Evolutionary conservation across 2,329 filamentous ascomycete genomes (phyloP), one percentile per base, ranked within the genome.

Genomic region (Arthrobotrys sinensis): DNA sequence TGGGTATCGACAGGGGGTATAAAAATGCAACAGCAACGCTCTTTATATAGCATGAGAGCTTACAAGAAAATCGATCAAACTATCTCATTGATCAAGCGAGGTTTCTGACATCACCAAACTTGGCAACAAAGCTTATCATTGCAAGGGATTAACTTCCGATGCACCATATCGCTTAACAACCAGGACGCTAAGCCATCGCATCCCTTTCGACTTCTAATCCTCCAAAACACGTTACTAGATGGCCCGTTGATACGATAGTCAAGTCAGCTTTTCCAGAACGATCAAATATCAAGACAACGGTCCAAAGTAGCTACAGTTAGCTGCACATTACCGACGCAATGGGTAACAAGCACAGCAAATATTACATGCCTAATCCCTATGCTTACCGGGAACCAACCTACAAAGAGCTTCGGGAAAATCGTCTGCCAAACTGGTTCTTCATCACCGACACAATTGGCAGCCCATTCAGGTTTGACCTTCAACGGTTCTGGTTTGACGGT

Each of bases 21-120:
- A 8, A 43, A 60, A 60, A 60, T 60, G 53, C 53, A 60, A 60
- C 53, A 40, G 28, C 53, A 60, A 60, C 53, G 36, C 53, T 60
- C 16, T 24, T 60, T 19, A 24, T 52, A 5, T 52, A 16, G 40
- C 11, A n/a, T 38, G 3, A 28, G 4, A 28, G 40, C 14, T 5
- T 7, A 1, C 1, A 12, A 6, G 40, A 16, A 45, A 45, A 45
- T 32, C 48, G 48, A 52, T 28, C 48, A 32, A 52, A 32, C 24
- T 19, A n/a, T 32, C 48, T 52, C 24, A 52, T 52, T 10, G 7
- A 14, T 32, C 48, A 32, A 52, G 24, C 21, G 11, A 32, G 12
- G 24, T 3, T 52, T 32, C 7, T 48, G 45, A 48, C 45, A 48
- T 48, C n/a, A 48, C 45, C 14, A 45, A 5, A 5, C n/a, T 45